These are phyloP conservation scores for Globisporangium cederbergense DNA, from an alignment of 352 stramenopile genomes.

Conservation along the genomic window DNA sequence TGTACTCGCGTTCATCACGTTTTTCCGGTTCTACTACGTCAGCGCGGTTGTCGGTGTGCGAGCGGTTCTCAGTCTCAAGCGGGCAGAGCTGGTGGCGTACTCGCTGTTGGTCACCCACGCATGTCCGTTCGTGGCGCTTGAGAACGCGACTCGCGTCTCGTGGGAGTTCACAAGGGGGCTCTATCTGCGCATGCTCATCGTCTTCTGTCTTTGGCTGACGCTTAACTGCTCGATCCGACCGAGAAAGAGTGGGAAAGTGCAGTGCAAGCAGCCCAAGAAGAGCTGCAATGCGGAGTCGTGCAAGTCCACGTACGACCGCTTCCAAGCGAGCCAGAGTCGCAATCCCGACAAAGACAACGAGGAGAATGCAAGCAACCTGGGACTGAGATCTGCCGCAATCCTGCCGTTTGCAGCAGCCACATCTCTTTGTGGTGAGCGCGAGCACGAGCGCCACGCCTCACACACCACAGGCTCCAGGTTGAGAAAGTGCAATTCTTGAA, in stretches of 20 bases:
- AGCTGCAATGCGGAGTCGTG: background rate
- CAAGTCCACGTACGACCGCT: background rate
- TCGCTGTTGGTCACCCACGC: conserved; percentile 29
- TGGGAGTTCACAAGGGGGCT: conserved; percentile 24
- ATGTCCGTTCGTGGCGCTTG: conserved; percentile 24
- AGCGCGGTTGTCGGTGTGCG: conserved; percentile 3
- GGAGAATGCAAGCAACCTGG: background rate
- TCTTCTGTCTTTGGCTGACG: background rate
- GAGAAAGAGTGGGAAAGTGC: background rate
- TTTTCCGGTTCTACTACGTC: conserved; percentile 26
- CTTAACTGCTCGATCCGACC: background rate
- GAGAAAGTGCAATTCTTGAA: background rate
- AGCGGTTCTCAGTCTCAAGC: conserved; percentile 1
- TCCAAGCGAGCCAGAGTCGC: background rate
- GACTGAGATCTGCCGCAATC: background rate
- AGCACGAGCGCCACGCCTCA: background rate
- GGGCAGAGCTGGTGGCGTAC: conserved; percentile 24
- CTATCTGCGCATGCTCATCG: background rate
- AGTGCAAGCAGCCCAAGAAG: background rate
- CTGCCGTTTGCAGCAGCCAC: background rate
- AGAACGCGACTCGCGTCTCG: conserved; percentile 18
- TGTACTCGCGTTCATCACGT: conserved; percentile 28
- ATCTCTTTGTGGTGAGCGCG: background rate
- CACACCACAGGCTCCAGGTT: background rate
- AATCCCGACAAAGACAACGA: background rate